Percentiles rank a stretch among this genome's conserved stretches.
phyloP scores from a whole-genome alignment of 257 asterid species.

The Osmanthus fragrans region DNA sequence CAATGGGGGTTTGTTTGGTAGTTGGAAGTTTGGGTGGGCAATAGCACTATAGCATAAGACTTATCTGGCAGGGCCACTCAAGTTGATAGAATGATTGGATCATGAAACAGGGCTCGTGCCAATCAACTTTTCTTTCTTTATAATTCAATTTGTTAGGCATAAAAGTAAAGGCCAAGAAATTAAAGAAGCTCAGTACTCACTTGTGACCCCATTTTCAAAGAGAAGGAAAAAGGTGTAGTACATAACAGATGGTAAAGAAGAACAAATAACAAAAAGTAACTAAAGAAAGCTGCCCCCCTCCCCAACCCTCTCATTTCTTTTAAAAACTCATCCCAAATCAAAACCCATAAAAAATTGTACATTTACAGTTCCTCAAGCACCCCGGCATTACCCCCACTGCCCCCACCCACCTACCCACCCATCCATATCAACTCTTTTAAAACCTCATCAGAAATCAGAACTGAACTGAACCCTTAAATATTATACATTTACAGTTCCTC shows the following conservation, averaged over 20 bases:
- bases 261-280: conserved; percentile 36
- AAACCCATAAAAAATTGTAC: neutral
- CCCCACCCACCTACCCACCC: too few species aligned
- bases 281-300: conserved; percentile 38
- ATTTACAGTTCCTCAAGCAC: neutral
- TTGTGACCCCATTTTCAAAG: conserved; percentile 41
- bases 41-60: conserved; percentile 26
- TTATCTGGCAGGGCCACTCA: conserved; percentile 64
- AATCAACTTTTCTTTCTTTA: conserved; percentile 46
- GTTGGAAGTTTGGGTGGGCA: conserved; percentile 33
- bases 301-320: conserved; percentile 6
- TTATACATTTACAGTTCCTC: neutral
- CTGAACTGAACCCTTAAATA: neutral
- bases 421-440: conserved; percentile 8
- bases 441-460: conserved; percentile 23
- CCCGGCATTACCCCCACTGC: neutral
- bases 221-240: conserved; percentile 24
- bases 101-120: conserved; percentile 76
- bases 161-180: conserved; percentile 56
- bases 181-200: conserved; percentile 32
- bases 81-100: conserved; percentile 62
- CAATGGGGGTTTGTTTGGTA: conserved; percentile 25
- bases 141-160: conserved; percentile 45
- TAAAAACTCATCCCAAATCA: conserved; percentile 25
- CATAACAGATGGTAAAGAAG: conserved; percentile 44